Base-by-base conservation (phyloP, 2,329 filamentous ascomycete genomes). In the Calonectria multiphialidica region DNA sequence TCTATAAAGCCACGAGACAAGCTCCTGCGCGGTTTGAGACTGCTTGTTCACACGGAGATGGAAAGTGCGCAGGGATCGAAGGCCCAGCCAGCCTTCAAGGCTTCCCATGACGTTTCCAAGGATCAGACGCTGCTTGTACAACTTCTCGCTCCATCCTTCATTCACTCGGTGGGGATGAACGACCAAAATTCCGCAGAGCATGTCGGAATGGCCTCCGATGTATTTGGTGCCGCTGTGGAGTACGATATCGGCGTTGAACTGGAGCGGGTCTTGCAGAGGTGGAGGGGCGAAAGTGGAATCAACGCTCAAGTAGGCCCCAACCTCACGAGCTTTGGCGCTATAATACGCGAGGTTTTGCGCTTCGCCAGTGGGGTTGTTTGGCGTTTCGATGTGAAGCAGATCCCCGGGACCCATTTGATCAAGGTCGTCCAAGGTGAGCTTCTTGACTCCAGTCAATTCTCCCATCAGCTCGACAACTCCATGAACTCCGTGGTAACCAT, bases 211-310 rank as follows among this genome's bases (percentile, higher is more conserved):
- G 10, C 53, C 53, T 40, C 53, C 53, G 5, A 57, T 21, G 21
- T 57, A 57, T n/a, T 57, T 57, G 33, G 53, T 57, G 33, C 53
- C 33, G 10, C 53, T 57, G 33, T 57, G 53, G n/a, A 57, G 53
- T 1, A 57, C 15, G 10, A 57, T 40, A 16, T 57, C 53, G 10
- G 53, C 33, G 33, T 28, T 18, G 12, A 57, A 40, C 25, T 57
- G 53, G n/a, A 57, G 53, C 6, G 53, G 53, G 18, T 57, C 53
- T 10, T 40, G 53, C 53, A 57, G 13, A 23, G 33, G 33, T 5
- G 33, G 53, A 25, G 53, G 53, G 2, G 53, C 53, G 40, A 57
- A 57, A 2, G 33, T 57, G 13, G 53, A 57, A 23, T 57, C 53
- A 2, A 57, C 53, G 8, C 53, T 57, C 33, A 57, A 57, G 35